Evolutionary conservation across 441 rosid genomes (phyloP).

Genomic region (Macaranga tanarius): DNA sequence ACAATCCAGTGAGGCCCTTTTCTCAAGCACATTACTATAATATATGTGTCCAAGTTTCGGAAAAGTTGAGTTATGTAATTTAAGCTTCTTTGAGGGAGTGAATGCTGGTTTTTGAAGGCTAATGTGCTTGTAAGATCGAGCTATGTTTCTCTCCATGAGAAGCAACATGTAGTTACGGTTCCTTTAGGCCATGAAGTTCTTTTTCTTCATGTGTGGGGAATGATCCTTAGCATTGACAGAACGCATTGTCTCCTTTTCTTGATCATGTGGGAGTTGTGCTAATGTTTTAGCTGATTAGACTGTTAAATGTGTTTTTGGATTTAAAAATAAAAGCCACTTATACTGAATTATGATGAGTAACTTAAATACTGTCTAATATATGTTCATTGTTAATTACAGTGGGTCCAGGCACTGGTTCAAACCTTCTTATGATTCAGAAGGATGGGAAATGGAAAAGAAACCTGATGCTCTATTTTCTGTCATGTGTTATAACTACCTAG

Average conservation of each 20-base stretch:
- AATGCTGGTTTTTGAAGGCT: not conserved
- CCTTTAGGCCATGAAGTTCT: not conserved
- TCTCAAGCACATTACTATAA: not conserved
- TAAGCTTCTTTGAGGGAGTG: not conserved
- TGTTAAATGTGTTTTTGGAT: not conserved
- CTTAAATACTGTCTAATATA: not conserved
- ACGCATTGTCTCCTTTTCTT: not conserved
- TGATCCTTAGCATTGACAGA: not conserved
- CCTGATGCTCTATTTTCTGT: not conserved
- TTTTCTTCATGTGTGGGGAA: not conserved
- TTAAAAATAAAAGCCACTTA: not conserved
- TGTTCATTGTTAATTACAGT: not conserved
- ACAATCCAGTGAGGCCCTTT: not conserved
- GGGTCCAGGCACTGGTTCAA: not conserved
- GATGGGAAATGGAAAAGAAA: not conserved
- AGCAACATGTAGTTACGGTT: not conserved
- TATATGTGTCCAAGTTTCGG: not conserved
- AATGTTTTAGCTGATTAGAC: not conserved
- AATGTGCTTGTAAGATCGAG: not conserved
- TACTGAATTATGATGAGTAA: not conserved
- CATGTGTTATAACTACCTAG: not conserved
- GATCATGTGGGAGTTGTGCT: not conserved
- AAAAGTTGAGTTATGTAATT: constrained; percentile 1
- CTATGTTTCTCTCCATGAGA: not conserved
- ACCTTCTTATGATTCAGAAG: not conserved